Evolutionary conservation across 1,284 basidiomycete species (phyloP).

Genomic region (Naganishia sp.): DNA sequence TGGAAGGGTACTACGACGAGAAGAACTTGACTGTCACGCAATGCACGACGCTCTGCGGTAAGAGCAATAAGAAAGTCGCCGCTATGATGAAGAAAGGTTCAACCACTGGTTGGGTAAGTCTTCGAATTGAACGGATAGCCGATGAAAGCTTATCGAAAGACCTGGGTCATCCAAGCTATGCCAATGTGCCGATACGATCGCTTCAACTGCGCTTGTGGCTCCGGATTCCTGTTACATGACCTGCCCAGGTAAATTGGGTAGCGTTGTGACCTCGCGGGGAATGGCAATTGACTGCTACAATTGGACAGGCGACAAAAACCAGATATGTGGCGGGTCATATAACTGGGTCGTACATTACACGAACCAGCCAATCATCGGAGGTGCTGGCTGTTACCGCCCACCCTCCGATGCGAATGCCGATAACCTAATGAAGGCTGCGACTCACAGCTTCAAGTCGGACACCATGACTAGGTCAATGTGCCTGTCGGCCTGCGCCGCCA

Average conservation of each 20-base stretch:
- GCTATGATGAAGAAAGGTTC: slow-evolving; percentile 6
- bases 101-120: neutral
- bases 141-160: neutral
- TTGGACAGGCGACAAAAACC: slow-evolving; percentile 40
- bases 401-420: neutral
- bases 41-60: slow-evolving; percentile 35
- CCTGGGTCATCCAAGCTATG: slow-evolving; percentile 13
- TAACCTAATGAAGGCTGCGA: neutral
- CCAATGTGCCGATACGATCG: slow-evolving; percentile 36
- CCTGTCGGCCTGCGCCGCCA: slow-evolving; percentile 33
- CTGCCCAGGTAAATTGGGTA: slow-evolving; percentile 32
- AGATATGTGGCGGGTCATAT: slow-evolving; percentile 42
- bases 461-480: slow-evolving; percentile 37
- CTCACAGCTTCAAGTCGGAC: slow-evolving; percentile 7
- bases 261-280: neutral
- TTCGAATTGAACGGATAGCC: neutral
- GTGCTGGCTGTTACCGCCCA: slow-evolving; percentile 22
- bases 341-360: slow-evolving; percentile 27
- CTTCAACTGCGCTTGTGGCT: neutral
- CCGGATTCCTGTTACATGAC: slow-evolving; percentile 29
- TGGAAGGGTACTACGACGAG: slow-evolving; percentile 12
- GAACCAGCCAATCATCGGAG: slow-evolving; percentile 5
- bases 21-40: slow-evolving; percentile 31
- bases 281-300: too few relatives aligned
- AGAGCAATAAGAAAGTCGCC: slow-evolving; percentile 13